These are phyloP conservation scores for Phytophthora fragariae DNA, from an alignment of 352 stramenopile species.

Conservation along the genomic window DNA sequence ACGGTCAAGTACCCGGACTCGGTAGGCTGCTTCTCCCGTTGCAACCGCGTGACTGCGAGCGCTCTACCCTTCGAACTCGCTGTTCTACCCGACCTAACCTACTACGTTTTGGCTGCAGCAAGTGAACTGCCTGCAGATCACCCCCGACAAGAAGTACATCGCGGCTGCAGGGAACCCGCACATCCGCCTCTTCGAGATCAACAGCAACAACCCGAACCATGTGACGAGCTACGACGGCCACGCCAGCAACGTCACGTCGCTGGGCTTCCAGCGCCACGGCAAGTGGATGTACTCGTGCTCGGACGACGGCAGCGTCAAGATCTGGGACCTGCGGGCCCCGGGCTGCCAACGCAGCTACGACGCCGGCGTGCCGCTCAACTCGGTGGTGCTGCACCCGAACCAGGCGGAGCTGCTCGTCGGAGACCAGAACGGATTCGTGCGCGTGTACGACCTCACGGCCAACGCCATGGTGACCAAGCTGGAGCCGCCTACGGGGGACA, in stretches of 20 bases:
- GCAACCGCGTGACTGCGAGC: neutral
- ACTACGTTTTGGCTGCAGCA: constrained; percentile 51
- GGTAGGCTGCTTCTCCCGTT: constrained; percentile 42
- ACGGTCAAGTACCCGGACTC: constrained; percentile 97
- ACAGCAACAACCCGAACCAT: constrained; percentile 95
- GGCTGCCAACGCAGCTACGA: constrained; percentile 91
- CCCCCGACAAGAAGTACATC: constrained; percentile 97
- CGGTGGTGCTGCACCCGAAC: constrained; percentile 96
- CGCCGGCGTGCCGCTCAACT: constrained; percentile 92
- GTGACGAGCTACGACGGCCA: constrained; percentile 97
- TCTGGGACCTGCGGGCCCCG: constrained; percentile 94
- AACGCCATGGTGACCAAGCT: constrained; percentile 77
- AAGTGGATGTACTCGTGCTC: constrained; percentile 98
- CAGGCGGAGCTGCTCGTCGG: constrained; percentile 86
- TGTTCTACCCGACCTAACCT: constrained; percentile 5
- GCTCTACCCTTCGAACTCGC: constrained; percentile 5
- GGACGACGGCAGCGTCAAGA: constrained; percentile 96
- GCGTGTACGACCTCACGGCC: constrained; percentile 91
- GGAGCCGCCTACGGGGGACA: constrained; percentile 58
- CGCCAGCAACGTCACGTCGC: constrained; percentile 95
- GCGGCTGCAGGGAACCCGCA: constrained; percentile 97
- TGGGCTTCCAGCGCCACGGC: constrained; percentile 98
- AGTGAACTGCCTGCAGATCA: constrained; percentile 98
- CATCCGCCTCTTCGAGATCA: constrained; percentile 98
- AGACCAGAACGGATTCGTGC: constrained; percentile 95